Conservation (phyloP, 352 stramenopile species). For the Pythium utonaiense region DNA sequence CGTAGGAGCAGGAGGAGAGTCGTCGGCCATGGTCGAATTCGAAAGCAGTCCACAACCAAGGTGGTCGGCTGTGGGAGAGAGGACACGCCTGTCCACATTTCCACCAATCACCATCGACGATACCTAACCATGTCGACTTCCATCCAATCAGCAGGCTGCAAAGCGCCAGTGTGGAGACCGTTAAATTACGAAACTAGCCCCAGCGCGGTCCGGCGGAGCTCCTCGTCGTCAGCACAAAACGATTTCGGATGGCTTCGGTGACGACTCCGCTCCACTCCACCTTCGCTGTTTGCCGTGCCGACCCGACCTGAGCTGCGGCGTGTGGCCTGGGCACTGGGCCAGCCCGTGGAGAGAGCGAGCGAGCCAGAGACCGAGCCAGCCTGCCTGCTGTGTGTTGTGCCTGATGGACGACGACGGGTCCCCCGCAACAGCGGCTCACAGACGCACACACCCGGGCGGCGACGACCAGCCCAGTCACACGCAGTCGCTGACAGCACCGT, state of each 20-base stretch:
- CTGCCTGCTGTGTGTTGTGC: too few relatives aligned
- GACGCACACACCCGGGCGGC: not conserved
- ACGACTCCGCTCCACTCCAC: constrained; percentile 16
- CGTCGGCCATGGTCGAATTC: not conserved
- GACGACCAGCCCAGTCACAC: not conserved
- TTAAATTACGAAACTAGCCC: constrained; percentile 15
- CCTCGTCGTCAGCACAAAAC: constrained; percentile 16
- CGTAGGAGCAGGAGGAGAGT: too few relatives aligned
- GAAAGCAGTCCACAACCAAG: not conserved
- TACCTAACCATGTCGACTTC: not conserved
- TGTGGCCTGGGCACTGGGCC: too few relatives aligned
- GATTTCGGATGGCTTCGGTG: constrained; percentile 34
- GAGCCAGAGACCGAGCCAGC: too few relatives aligned
- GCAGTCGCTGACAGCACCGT: not conserved
- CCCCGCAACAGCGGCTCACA: not conserved
- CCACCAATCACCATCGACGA: not conserved
- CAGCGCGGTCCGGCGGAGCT: too few relatives aligned
- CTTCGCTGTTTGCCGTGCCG: not conserved
- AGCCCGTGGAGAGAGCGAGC: too few relatives aligned
- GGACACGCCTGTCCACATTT: constrained; percentile 21
- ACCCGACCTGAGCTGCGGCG: constrained; percentile 4
- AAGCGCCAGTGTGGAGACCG: not conserved
- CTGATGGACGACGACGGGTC: not conserved
- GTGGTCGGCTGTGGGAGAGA: too few relatives aligned
- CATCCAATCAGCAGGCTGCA: constrained; percentile 1